Conservation (phyloP, 139 green algal genomes). For the Eudorina sp. region DNA sequence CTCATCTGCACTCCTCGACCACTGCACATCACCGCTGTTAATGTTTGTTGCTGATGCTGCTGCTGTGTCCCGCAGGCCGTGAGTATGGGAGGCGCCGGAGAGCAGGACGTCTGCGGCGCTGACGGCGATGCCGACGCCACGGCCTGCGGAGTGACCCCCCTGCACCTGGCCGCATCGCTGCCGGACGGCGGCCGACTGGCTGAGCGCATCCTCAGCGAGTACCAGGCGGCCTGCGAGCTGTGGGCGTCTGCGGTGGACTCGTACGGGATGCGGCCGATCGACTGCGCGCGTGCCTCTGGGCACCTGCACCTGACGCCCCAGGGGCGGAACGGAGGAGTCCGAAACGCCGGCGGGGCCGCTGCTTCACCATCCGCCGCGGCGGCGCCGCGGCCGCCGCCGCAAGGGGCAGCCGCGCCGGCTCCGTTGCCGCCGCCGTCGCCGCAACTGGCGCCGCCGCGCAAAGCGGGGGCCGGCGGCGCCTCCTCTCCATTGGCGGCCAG, state of each 20-base stretch:
- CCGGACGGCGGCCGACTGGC: constrained; percentile 22
- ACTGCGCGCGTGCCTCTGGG: constrained; percentile 15
- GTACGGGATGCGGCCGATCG: background rate
- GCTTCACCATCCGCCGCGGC: background rate
- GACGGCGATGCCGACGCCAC: too few relatives aligned
- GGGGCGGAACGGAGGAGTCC: too few relatives aligned
- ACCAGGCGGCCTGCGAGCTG: constrained; percentile 23
- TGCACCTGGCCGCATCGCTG: constrained; percentile 36
- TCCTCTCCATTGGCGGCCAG: too few relatives aligned
- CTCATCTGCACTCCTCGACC: too few relatives aligned
- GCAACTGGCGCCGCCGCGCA: too few relatives aligned
- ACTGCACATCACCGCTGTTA: too few relatives aligned
- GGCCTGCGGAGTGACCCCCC: constrained; percentile 22
- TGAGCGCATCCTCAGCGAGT: constrained; percentile 47
- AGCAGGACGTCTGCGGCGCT: background rate
- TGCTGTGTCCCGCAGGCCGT: background rate
- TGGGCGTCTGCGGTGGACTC: background rate
- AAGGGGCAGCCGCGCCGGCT: background rate
- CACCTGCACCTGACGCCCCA: constrained; percentile 30
- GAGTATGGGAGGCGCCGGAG: background rate
- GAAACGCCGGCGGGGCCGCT: background rate
- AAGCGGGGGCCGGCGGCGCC: too few relatives aligned
- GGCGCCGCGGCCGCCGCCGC: too few relatives aligned
- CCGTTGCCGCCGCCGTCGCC: background rate
- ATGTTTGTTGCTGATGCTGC: too few relatives aligned